phyloP scores from a whole-genome alignment of 306 rosid species.

The Medicago ruthenica region DNA sequence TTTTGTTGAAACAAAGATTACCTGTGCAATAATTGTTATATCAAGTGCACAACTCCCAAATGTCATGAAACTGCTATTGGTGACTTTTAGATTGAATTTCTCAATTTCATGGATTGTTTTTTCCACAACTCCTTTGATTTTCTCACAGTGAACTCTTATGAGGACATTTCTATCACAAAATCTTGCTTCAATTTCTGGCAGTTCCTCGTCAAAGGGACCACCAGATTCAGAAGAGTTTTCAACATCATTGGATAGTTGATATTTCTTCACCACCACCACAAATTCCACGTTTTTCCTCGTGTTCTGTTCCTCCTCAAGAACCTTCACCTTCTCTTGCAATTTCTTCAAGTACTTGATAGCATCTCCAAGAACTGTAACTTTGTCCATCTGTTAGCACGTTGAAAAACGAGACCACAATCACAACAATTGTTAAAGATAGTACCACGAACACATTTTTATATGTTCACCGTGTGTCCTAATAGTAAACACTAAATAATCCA shows the following conservation, averaged over 20 bases:
- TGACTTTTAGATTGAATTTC: conserved; percentile 67
- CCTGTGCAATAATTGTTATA: conserved; percentile 84
- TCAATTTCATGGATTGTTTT: conserved; percentile 65
- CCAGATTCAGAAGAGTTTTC: conserved; percentile 43
- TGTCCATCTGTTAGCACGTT: conserved; percentile 71
- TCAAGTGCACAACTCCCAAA: conserved; percentile 80
- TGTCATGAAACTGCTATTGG: conserved; percentile 69
- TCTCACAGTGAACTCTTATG: conserved; percentile 88
- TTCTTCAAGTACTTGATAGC: conserved; percentile 84
- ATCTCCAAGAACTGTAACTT: conserved; percentile 95
- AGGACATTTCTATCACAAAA: conserved; percentile 77
- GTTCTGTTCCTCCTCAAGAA: conserved; percentile 78
- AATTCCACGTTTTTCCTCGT: conserved; percentile 65
- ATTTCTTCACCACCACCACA: conserved; percentile 74
- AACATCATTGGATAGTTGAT: conserved; percentile 52
- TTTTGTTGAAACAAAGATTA: conserved; percentile 14
- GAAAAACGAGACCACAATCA: conserved; percentile 21
- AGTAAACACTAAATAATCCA: background rate
- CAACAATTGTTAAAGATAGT: background rate
- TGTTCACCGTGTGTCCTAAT: background rate
- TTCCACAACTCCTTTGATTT: conserved; percentile 67
- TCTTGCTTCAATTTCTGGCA: conserved; percentile 89
- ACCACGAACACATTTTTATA: background rate
- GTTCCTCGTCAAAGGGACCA: conserved; percentile 46
- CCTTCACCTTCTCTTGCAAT: conserved; percentile 72